Percentiles rank a stretch among this genome's conserved stretches.
These are phyloP conservation scores for Xanthoconium stramineum DNA, from an alignment of 768 basidiomycete genomes.

Conservation along the genomic window DNA sequence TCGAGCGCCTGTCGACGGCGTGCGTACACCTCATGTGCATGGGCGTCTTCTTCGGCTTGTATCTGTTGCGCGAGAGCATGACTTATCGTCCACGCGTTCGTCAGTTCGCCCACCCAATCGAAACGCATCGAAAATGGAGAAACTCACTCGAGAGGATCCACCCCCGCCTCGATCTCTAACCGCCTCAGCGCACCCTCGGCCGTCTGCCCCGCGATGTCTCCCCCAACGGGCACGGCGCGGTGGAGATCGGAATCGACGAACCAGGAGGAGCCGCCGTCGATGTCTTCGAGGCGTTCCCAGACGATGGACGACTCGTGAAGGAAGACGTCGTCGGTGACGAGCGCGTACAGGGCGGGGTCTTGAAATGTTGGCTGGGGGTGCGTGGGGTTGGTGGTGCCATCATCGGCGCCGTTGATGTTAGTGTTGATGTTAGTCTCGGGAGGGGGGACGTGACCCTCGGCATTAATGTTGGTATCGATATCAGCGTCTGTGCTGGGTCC, in stretches of 20 bases:
- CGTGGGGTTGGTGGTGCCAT: not conserved
- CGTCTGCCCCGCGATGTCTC: conserved; percentile 75
- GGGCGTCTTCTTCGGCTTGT: conserved; percentile 76
- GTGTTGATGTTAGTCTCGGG: too few species aligned
- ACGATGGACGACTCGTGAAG: conserved; percentile 73
- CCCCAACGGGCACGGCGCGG: conserved; percentile 64
- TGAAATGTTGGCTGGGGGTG: conserved; percentile 3
- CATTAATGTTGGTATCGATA: too few species aligned
- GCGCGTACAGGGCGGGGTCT: conserved; percentile 61
- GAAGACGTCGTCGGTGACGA: conserved; percentile 86
- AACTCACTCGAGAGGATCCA: conserved; percentile 63
- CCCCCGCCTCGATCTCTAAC: conserved; percentile 43
- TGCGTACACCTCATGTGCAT: conserved; percentile 39
- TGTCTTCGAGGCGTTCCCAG: conserved; percentile 89
- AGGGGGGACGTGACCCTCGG: not conserved
- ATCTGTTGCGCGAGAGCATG: conserved; percentile 69
- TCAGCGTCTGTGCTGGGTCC: not conserved
- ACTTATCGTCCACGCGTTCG: not conserved
- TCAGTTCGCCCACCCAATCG: not conserved
- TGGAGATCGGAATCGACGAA: conserved; percentile 77
- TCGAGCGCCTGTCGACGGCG: conserved; percentile 31
- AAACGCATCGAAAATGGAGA: not conserved
- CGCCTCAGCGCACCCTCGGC: conserved; percentile 57
- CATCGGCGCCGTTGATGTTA: not conserved
- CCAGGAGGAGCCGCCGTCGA: conserved; percentile 73